Conservation (phyloP, 1,139 yeast species). For the Pichia sp. region DNA sequence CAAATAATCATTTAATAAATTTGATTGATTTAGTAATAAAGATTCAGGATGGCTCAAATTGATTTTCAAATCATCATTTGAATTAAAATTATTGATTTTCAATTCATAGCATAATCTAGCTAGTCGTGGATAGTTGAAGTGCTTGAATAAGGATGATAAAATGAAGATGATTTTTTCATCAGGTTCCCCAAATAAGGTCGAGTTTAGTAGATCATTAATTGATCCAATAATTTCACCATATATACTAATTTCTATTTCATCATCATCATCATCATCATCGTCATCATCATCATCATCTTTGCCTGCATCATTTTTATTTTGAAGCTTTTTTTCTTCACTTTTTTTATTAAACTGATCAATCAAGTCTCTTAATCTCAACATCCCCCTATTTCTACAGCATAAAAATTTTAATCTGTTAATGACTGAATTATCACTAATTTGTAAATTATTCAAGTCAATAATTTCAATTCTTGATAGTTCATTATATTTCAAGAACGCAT, state of each 20-base stretch:
- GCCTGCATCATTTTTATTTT: background rate
- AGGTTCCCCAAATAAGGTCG: constrained; percentile 57
- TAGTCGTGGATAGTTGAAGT: constrained; percentile 43
- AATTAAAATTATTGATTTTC: constrained; percentile 30
- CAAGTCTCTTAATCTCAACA: constrained; percentile 54
- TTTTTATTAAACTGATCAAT: constrained; percentile 19
- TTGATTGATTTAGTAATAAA: constrained; percentile 21
- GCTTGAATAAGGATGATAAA: constrained; percentile 43
- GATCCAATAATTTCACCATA: constrained; percentile 33
- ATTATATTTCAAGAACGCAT: constrained; percentile 53
- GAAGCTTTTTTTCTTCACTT: background rate
- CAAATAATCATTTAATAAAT: constrained; percentile 17
- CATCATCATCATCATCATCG: constrained; percentile 22
- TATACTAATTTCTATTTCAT: constrained; percentile 13
- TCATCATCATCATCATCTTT: constrained; percentile 11
- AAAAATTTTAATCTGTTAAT: constrained; percentile 68
- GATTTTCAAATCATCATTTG: constrained; percentile 18
- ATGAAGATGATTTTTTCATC: constrained; percentile 48
- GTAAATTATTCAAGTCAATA: constrained; percentile 15
- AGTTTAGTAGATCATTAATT: constrained; percentile 49
- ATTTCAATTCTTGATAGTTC: constrained; percentile 64
- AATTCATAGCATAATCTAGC: constrained; percentile 63
- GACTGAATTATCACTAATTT: constrained; percentile 53
- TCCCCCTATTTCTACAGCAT: constrained; percentile 75
- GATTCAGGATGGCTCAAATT: constrained; percentile 16